phyloP scores from a whole-genome alignment of 129 eudicot species.

The Tagetes patula region DNA sequence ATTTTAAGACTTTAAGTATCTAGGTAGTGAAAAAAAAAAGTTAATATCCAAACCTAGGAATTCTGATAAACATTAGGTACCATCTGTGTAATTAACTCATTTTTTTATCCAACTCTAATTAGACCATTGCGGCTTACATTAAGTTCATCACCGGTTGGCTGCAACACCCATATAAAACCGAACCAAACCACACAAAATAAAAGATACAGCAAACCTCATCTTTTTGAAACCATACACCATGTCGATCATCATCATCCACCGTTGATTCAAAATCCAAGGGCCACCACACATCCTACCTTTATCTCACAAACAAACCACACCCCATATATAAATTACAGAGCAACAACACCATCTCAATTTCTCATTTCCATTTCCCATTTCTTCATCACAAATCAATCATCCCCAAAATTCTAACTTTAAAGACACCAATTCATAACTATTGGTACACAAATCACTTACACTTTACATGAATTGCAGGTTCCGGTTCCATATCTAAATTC shows the following conservation, averaged over 20 bases:
- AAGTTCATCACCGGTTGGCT: no score
- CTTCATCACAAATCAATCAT: neutral
- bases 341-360: neutral
- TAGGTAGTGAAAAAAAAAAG: no score
- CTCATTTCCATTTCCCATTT: conserved; percentile 12
- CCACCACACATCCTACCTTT: conserved; percentile 31
- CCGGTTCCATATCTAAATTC: no score
- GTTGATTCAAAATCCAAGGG: conserved; percentile 37
- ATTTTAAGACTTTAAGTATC: no score
- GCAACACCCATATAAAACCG: no score
- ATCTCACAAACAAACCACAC: conserved; percentile 16
- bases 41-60: no score
- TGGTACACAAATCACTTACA: no score
- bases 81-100: no score
- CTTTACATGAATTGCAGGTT: neutral
- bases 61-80: no score
- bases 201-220: neutral
- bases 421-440: neutral
- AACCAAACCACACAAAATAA: neutral
- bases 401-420: neutral
- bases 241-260: conserved; percentile 25
- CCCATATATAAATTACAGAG: conserved; percentile 25
- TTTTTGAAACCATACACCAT: conserved; percentile 19
- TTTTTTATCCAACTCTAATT: no score
- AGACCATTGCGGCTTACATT: no score